Percentiles rank a stretch among this genome's conserved stretches.
phyloP scores from a whole-genome alignment of 2,329 filamentous ascomycete genomes.

The Neoascochyta sp. region DNA sequence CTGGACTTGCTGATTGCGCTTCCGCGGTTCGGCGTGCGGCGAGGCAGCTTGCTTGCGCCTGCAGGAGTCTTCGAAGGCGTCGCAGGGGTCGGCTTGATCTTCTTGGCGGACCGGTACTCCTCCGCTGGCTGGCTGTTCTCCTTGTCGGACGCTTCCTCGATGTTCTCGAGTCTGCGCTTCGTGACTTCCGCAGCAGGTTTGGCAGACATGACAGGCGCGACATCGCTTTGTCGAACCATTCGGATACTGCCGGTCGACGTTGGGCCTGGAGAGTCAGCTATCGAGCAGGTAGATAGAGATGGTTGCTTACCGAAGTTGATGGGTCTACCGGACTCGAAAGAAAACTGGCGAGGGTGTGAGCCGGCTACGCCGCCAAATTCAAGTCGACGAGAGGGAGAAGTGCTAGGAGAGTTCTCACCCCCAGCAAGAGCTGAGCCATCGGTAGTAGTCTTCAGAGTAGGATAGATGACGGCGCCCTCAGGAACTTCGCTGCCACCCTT shows the following conservation, averaged over 20 bases:
- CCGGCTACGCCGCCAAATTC: constrained; percentile 29
- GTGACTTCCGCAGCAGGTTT: constrained; percentile 31
- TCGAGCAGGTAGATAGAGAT: too few species aligned
- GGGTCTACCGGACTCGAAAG: constrained; percentile 46
- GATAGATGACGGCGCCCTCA: constrained; percentile 30
- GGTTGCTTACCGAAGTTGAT: constrained; percentile 40
- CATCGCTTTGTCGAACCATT: constrained; percentile 46
- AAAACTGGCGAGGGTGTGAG: constrained; percentile 44
- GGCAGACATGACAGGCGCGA: too few species aligned
- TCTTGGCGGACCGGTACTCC: constrained; percentile 35
- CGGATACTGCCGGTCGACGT: constrained; percentile 39
- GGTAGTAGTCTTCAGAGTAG: constrained; percentile 25
- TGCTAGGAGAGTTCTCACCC: constrained; percentile 20
- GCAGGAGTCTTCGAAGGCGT: constrained; percentile 29
- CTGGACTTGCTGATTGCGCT: constrained; percentile 37
- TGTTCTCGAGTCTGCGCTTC: constrained; percentile 45
- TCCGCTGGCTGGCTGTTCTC: constrained; percentile 40
- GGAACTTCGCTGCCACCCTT: constrained; percentile 35
- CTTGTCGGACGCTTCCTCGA: constrained; percentile 41
- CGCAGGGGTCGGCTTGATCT: constrained; percentile 23
- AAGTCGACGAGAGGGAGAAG: constrained; percentile 33
- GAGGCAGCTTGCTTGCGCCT: constrained; percentile 28
- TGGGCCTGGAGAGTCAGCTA: constrained; percentile 19
- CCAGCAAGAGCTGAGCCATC: constrained; percentile 39
- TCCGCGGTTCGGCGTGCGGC: constrained; percentile 26